phyloP scores from a whole-genome alignment of 495 filamentous ascomycete genomes.

The Astrothelium subdiscretum region DNA sequence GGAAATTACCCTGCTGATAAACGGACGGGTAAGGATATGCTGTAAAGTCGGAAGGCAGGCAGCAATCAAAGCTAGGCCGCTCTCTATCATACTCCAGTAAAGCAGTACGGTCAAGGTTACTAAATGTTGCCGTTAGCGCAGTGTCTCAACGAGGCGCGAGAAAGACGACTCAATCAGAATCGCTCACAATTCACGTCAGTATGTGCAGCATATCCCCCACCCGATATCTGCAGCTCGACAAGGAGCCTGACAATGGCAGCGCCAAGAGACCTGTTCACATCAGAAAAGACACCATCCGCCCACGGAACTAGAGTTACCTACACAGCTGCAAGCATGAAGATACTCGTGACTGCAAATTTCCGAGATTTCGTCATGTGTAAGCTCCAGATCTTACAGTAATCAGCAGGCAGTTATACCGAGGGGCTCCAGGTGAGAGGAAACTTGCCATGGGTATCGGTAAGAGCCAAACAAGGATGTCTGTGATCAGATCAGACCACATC shows the following conservation, averaged over 20 bases:
- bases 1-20: too few species aligned
- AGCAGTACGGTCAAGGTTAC: neutral
- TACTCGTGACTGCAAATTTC: neutral
- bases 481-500: neutral
- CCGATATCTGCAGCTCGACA: neutral
- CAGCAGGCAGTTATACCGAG: too few species aligned
- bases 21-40: neutral
- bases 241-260: neutral
- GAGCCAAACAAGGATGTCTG: neutral
- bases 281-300: neutral
- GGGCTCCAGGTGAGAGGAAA: neutral
- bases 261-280: neutral
- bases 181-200: conserved; percentile 1
- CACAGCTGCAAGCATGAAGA: neutral
- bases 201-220: neutral
- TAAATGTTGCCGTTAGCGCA: neutral
- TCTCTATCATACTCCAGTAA: neutral
- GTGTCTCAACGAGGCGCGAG: neutral
- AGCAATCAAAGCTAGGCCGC: neutral
- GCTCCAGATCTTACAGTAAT: neutral
- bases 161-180: neutral
- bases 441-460: neutral
- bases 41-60: neutral
- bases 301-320: neutral
- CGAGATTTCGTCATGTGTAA: neutral